Conservation (phyloP, 208 protist species). For the Trypanosoma mega region DNA sequence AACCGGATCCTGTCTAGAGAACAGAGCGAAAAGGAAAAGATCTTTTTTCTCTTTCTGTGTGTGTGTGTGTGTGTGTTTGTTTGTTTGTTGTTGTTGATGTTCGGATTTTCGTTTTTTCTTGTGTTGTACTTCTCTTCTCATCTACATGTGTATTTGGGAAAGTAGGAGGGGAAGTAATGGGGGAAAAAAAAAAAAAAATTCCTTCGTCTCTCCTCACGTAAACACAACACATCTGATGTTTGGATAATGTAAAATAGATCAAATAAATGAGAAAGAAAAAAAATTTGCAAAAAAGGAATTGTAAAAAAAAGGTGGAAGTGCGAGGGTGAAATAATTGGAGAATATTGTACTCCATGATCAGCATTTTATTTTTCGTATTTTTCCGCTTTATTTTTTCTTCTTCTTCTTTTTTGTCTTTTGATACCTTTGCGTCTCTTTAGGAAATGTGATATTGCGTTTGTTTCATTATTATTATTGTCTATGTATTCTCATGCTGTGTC, state of each 20-base stretch:
- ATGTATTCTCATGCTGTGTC: neutral
- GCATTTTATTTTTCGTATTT: neutral
- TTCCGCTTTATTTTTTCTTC: conserved; percentile 5
- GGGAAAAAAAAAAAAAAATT: too few species aligned
- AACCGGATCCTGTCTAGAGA: conserved; percentile 16
- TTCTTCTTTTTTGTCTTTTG: neutral
- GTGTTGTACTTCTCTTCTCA: neutral
- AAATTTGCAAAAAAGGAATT: conserved; percentile 9
- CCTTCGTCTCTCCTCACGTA: too few species aligned
- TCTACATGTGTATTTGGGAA: conserved; percentile 5
- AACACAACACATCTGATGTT: too few species aligned
- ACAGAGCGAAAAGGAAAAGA: too few species aligned
- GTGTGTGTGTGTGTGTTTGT: neutral
- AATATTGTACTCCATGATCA: too few species aligned
- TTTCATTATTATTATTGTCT: neutral
- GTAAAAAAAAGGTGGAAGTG: conserved; percentile 6
- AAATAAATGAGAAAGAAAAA: too few species aligned
- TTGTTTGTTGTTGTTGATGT: neutral
- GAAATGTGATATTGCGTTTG: too few species aligned
- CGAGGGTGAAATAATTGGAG: too few species aligned
- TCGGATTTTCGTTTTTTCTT: neutral
- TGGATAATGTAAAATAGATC: too few species aligned
- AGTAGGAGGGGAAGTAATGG: too few species aligned
- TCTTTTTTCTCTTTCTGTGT: neutral
- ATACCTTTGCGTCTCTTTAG: too few species aligned